phyloP scores from a whole-genome alignment of 164 flowering plant species.

The Stephania cephalantha region DNA sequence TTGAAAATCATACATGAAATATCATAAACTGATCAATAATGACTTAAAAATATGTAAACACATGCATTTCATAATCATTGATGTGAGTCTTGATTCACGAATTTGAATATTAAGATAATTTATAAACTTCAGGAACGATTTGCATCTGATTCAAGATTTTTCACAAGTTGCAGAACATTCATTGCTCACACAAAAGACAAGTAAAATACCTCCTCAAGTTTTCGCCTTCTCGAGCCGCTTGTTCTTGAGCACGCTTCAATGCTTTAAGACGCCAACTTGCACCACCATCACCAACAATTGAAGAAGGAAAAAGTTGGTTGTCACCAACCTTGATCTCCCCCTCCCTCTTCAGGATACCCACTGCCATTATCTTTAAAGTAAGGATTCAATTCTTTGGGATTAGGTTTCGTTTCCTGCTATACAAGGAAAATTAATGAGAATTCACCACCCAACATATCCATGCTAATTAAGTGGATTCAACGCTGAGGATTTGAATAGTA shows the following conservation, averaged over 20 bases:
- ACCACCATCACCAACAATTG: conserved; percentile 96
- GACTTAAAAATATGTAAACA: too few relatives aligned
- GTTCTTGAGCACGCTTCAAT: conserved; percentile 88
- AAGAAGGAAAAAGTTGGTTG: conserved; percentile 38
- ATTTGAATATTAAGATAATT: too few relatives aligned
- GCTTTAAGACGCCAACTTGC: conserved; percentile 97
- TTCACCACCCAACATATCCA: not conserved
- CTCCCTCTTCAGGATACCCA: conserved; percentile 84
- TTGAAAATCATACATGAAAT: too few relatives aligned
- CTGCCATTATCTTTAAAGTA: conserved; percentile 63
- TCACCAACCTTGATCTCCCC: conserved; percentile 24
- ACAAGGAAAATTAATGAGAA: not conserved
- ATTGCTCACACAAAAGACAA: not conserved
- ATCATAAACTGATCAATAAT: too few relatives aligned
- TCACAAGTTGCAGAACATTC: not conserved
- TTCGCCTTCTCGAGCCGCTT: conserved; percentile 68
- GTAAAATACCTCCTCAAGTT: conserved; percentile 56
- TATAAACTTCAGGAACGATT: too few relatives aligned
- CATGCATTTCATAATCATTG: too few relatives aligned
- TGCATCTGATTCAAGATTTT: too few relatives aligned
- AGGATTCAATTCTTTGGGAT: conserved; percentile 85
- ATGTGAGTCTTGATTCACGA: too few relatives aligned
- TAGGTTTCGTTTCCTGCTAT: conserved; percentile 40
- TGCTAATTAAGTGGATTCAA: too few relatives aligned
- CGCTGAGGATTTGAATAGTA: too few relatives aligned